Conservation (phyloP, 495 filamentous ascomycete genomes). For the Viridothelium virens region DNA sequence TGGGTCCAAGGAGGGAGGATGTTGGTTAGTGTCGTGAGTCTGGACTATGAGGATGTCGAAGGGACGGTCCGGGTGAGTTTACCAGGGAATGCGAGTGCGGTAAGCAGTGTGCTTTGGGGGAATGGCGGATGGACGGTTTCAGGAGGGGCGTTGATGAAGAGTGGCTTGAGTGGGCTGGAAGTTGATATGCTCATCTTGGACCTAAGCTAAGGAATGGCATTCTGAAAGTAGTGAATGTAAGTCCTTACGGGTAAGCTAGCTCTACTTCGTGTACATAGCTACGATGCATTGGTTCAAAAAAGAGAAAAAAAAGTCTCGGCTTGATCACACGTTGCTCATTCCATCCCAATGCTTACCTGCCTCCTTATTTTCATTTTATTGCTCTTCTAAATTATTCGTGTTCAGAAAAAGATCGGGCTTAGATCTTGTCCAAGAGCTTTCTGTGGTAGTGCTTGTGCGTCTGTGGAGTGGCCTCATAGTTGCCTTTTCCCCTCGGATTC, state of each 20-base stretch:
- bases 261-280: background rate
- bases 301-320: background rate
- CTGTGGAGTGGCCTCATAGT: slow-evolving; percentile 2
- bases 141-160: slow-evolving; percentile 12
- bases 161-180: slow-evolving; percentile 14
- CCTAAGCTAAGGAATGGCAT: background rate
- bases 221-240: background rate
- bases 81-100: slow-evolving; percentile 5
- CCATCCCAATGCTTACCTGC: background rate
- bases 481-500: slow-evolving; percentile 1
- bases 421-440: slow-evolving; percentile 9
- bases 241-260: background rate
- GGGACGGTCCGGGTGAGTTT: slow-evolving; percentile 12
- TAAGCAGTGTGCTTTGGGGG: slow-evolving; percentile 17
- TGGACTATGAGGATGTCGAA: slow-evolving; percentile 15
- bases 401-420: background rate
- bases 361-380: background rate
- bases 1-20: slow-evolving; percentile 14
- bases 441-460: slow-evolving; percentile 10
- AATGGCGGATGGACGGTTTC: slow-evolving; percentile 13
- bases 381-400: background rate
- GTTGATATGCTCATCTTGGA: slow-evolving; percentile 16
- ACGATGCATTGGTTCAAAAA: too few relatives aligned
- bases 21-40: slow-evolving; percentile 16
- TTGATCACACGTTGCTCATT: background rate